A percentile compares a stretch with the other conserved stretches of the same genome.
Evolutionary conservation across 208 protist species (phyloP).

Genomic region (Acanthamoeba sp.): DNA sequence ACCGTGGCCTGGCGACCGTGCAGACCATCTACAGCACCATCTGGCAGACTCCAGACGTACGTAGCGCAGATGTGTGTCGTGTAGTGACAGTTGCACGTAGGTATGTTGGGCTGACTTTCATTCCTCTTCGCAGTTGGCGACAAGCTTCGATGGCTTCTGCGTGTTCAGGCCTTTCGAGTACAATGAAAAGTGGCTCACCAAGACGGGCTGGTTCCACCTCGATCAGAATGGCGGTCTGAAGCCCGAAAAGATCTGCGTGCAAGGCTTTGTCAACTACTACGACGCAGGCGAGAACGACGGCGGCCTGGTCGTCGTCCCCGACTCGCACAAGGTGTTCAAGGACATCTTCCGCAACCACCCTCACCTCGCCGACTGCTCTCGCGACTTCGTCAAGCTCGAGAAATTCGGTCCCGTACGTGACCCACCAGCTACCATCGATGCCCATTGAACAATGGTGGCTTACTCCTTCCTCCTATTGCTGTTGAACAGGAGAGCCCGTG

Average conservation of each 20-base stretch:
- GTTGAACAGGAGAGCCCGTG: constrained; percentile 16
- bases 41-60: constrained; percentile 43
- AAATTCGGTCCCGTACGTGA: constrained; percentile 27
- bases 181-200: constrained; percentile 49
- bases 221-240: constrained; percentile 41
- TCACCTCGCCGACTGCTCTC: neutral
- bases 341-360: constrained; percentile 52
- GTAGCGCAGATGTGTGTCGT: neutral
- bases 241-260: constrained; percentile 51
- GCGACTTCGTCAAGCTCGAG: constrained; percentile 7
- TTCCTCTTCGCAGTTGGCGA: constrained; percentile 54
- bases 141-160: constrained; percentile 68
- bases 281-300: neutral
- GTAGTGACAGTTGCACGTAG: too few relatives aligned
- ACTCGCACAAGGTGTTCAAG: constrained; percentile 16
- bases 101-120: neutral
- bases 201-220: constrained; percentile 49
- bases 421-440: neutral
- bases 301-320: constrained; percentile 41
- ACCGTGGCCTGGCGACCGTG: neutral
- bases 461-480: neutral
- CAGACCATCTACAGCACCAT: constrained; percentile 52
- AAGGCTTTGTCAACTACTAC: constrained; percentile 70
- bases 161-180: constrained; percentile 54
- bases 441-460: neutral